Evolutionary conservation across 2,329 filamentous ascomycete genomes (phyloP), one percentile per base, ranked within the genome.

Genomic region (Fusarium pseudocircinatum): DNA sequence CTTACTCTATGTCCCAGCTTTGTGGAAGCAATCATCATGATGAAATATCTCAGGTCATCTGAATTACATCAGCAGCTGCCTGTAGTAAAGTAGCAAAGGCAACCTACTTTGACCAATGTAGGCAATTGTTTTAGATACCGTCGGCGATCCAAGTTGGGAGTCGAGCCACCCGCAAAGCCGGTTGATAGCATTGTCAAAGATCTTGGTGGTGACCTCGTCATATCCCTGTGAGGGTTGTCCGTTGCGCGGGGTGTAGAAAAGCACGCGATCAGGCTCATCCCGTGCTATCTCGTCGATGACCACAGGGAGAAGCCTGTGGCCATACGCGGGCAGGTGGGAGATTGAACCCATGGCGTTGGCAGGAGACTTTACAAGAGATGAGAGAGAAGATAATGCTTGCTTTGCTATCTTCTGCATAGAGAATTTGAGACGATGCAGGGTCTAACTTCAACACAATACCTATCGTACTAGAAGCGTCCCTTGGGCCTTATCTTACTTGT

Each of bases 1-100:
- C 34, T 37, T 53, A 53, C 49, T 43, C 26, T 56, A 42, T 56
- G 52, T 2, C 52, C 37, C 7, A 30, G 22, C 9, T 56, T 56
- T 7, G 37, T 56, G 3, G 36, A 40, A 14, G 52, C 52, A 30
- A 43, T 56, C 52, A 56, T 56, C 22, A 56, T 42, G 11, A 56
- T n/a, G 14, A 56, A 56, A 7, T 56, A 56, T 56, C 52, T 42
- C 36, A 56, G 36, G 26, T 56, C 52, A 30, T 56, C 52, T 56
- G 13, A 24, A 14, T 11, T 6, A 14, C 2, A n/a, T 56, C 12
- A 56, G 36, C 1, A 11, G 12, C 26, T 42, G 22, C 12, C 4
- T 4, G 1, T 12, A 6, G 4, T 10, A 32, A 9, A 3, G 18
- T 5, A 7, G 9, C 11, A 30, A 30, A 15, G 7, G 2, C 22